phyloP scores from a whole-genome alignment of 768 basidiomycete genomes.

The Trametes cingulata region DNA sequence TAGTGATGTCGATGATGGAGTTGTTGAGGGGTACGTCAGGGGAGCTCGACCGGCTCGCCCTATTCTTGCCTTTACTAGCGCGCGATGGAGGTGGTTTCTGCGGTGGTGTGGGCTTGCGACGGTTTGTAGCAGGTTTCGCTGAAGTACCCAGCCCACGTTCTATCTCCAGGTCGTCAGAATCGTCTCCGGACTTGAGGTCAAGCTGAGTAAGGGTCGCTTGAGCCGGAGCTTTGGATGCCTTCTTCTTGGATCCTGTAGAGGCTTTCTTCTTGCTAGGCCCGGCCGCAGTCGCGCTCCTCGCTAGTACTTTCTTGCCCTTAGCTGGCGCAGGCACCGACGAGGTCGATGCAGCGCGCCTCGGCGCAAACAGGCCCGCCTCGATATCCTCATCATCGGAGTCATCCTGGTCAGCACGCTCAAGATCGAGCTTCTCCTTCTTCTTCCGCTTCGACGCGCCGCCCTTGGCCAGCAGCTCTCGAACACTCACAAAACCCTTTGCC shows the following conservation, averaged over 20 bases:
- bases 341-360: conserved; percentile 52
- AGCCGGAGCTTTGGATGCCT: not conserved
- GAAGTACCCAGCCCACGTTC: conserved; percentile 41
- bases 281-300: conserved; percentile 10
- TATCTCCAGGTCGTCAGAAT: conserved; percentile 57
- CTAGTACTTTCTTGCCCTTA: conserved; percentile 37
- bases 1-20: conserved; percentile 36
- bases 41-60: conserved; percentile 22
- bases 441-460: conserved; percentile 45
- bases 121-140: conserved; percentile 2
- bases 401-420: conserved; percentile 55
- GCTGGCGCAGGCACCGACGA: conserved; percentile 39
- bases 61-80: not conserved
- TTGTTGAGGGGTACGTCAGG: conserved; percentile 25
- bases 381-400: conserved; percentile 72
- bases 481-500: conserved; percentile 68
- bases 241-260: conserved; percentile 20
- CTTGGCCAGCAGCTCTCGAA: conserved; percentile 61
- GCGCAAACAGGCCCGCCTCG: conserved; percentile 51
- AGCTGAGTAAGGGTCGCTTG: conserved; percentile 43
- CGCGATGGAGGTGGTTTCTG: not conserved
- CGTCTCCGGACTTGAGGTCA: conserved; percentile 48
- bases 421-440: conserved; percentile 37
- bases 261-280: conserved; percentile 9
- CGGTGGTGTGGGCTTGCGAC: not conserved